These are phyloP conservation scores for Aphanomyces cochlioides DNA, from an alignment of 352 stramenopile species.

Conservation along the genomic window DNA sequence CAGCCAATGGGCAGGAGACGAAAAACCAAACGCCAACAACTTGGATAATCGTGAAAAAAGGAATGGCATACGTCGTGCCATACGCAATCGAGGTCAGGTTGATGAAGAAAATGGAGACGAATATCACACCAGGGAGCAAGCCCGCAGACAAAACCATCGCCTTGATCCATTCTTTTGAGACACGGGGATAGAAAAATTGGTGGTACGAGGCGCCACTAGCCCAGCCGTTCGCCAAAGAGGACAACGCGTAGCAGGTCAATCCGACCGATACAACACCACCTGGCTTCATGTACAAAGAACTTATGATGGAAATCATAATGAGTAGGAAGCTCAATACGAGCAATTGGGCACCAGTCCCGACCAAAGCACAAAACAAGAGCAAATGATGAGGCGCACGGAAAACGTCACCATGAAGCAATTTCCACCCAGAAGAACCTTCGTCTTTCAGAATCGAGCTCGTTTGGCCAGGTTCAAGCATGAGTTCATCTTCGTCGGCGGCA, in stretches of 20 bases:
- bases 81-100: slow-evolving; percentile 78
- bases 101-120: slow-evolving; percentile 86
- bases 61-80: slow-evolving; percentile 82
- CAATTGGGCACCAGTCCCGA: slow-evolving; percentile 95
- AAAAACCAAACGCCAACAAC: slow-evolving; percentile 97
- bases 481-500: slow-evolving; percentile 80
- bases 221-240: slow-evolving; percentile 86
- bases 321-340: slow-evolving; percentile 91
- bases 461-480: slow-evolving; percentile 71
- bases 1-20: slow-evolving; percentile 93
- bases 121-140: slow-evolving; percentile 71
- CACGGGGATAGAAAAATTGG: slow-evolving; percentile 89
- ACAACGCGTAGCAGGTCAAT: slow-evolving; percentile 93
- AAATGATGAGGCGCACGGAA: slow-evolving; percentile 92
- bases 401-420: slow-evolving; percentile 93
- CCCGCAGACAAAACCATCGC: slow-evolving; percentile 81
- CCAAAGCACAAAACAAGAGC: slow-evolving; percentile 92
- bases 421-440: slow-evolving; percentile 91
- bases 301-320: slow-evolving; percentile 95
- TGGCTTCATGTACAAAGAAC: slow-evolving; percentile 95
- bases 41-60: slow-evolving; percentile 82
- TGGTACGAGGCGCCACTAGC: slow-evolving; percentile 88
- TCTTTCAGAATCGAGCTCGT: slow-evolving; percentile 78
- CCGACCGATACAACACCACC: slow-evolving; percentile 94
- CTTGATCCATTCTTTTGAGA: slow-evolving; percentile 88